Percentiles rank a stretch among this genome's conserved stretches.
These are phyloP conservation scores for Lophiotrema nucula DNA, from an alignment of 495 filamentous ascomycete species.

Conservation along the genomic window DNA sequence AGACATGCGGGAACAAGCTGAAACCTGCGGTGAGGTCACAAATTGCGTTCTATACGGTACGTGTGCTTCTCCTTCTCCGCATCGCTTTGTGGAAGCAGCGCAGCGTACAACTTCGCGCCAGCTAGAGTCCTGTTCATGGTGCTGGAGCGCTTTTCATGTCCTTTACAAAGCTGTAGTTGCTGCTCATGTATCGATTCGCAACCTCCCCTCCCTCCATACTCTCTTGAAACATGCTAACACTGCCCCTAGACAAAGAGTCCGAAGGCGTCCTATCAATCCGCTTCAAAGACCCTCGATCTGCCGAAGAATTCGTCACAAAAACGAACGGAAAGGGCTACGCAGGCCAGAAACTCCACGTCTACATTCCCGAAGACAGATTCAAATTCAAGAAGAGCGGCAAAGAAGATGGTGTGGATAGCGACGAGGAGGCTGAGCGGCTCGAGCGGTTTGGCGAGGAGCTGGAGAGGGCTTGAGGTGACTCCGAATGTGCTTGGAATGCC, in stretches of 20 bases:
- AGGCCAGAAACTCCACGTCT: conserved; percentile 3
- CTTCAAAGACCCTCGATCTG: conserved; percentile 46
- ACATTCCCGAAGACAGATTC: conserved; percentile 14
- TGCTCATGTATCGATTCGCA: too few relatives aligned
- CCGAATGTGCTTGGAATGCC: too few relatives aligned
- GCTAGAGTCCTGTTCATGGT: too few relatives aligned
- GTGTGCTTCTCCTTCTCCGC: too few relatives aligned
- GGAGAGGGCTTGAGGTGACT: too few relatives aligned
- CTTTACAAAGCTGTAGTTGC: too few relatives aligned
- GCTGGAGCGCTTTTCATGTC: too few relatives aligned
- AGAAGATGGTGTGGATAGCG: conserved; percentile 44
- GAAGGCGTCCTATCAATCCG: conserved; percentile 83
- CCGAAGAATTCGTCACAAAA: conserved; percentile 4
- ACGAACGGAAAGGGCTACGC: conserved; percentile 5
- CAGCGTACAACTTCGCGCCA: too few relatives aligned
- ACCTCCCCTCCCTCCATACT: too few relatives aligned
- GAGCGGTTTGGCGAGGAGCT: conserved; percentile 47
- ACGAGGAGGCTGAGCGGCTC: conserved; percentile 40
- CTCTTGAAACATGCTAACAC: too few relatives aligned
- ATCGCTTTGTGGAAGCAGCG: too few relatives aligned
- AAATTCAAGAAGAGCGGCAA: conserved; percentile 49
- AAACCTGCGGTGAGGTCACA: conserved; percentile 83
- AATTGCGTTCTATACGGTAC: too few relatives aligned
- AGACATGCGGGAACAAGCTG: conserved; percentile 87
- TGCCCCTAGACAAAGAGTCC: conserved; percentile 82